Evolutionary conservation across 495 filamentous ascomycete species (phyloP), one percentile per base, ranked within the genome.

Genomic region (Penicillium odoratum): DNA sequence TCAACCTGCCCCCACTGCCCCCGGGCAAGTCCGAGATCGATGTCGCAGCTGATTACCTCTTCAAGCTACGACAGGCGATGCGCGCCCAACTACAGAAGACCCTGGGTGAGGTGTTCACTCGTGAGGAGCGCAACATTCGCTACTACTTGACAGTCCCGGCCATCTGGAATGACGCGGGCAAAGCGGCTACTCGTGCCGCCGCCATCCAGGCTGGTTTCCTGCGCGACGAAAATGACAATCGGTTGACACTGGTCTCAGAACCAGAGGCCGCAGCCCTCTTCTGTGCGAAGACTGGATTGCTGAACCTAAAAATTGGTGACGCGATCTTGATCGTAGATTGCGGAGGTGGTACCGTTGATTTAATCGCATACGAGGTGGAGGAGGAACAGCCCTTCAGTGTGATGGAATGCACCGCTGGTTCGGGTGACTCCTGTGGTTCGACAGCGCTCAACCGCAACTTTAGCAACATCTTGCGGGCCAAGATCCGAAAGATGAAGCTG

Each of bases 401-500:
- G 38, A 85, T 85, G 48, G 88, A 91, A 64, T 91, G 88, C 63
- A 91, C 88, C 33, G 85, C 88, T 21, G 88, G 88, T 7, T 91
- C 88, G 33, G 88, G 88, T 64, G 88, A 91, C 64, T 91, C 88
- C 0, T 91, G 88, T 59, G 88, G 88, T 57, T 88, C 87, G 16
- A 91, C 88, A 0, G 88, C 88, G 3, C 80, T 91, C n/a, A 91
- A 91, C 63, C 81, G 88, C 9, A 91, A 91, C 61, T 91, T 91
- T 71, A 88, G 85, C 67, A 91, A 90, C 67, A 89, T 91, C 55
- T 74, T 91, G 31, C 83, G 88, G n/a, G 85, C 88, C 11, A 90
- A 90, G 70, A 91, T 91, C 56, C 77, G 88, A 16, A 90, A 90
- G 71, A 91, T 91, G 88, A 89, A 91, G 69, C 75, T 91, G n/a